Evolutionary conservation across 2,329 filamentous ascomycete species (phyloP).

Genomic region (Sporothrix euskadiensis): DNA sequence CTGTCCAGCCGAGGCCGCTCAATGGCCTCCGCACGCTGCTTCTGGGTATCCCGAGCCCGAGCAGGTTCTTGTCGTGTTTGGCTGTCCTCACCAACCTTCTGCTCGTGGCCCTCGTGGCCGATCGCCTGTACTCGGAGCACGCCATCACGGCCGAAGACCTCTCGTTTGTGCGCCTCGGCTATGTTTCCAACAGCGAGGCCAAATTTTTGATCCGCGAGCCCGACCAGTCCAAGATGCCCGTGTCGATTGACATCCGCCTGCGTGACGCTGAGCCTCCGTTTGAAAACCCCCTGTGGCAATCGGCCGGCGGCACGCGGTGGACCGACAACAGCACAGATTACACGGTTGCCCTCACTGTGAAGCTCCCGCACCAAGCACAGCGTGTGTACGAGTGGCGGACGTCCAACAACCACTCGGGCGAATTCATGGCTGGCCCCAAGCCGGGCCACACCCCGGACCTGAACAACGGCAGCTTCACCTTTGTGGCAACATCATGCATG

Average conservation of each 20-base stretch:
- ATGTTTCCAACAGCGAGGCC: slow-evolving; percentile 77
- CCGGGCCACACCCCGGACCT: slow-evolving; percentile 62
- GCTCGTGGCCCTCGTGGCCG: slow-evolving; percentile 68
- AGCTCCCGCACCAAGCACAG: slow-evolving; percentile 64
- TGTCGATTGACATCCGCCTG: slow-evolving; percentile 67
- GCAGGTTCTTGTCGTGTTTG: slow-evolving; percentile 62
- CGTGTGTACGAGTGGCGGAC: slow-evolving; percentile 79
- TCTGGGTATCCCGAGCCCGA: slow-evolving; percentile 74
- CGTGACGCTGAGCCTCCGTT: slow-evolving; percentile 53
- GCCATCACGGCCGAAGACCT: slow-evolving; percentile 72
- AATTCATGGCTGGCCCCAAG: slow-evolving; percentile 75
- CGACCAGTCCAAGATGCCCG: slow-evolving; percentile 69
- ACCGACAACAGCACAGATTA: slow-evolving; percentile 80
- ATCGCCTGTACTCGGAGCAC: slow-evolving; percentile 75
- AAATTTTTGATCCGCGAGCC: slow-evolving; percentile 85
- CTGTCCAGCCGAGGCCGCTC: slow-evolving; percentile 58
- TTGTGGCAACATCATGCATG: slow-evolving; percentile 90
- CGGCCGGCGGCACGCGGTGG: slow-evolving; percentile 62
- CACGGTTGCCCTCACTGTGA: slow-evolving; percentile 69
- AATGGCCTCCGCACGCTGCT: slow-evolving; percentile 66
- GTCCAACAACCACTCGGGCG: slow-evolving; percentile 83
- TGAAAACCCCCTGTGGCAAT: slow-evolving; percentile 65
- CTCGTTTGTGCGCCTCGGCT: slow-evolving; percentile 83
- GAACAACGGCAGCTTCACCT: slow-evolving; percentile 74
- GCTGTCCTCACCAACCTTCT: slow-evolving; percentile 72